These are phyloP conservation scores for Decorospora gaudefroyi DNA, from an alignment of 2,329 filamentous ascomycete species.

Conservation along the genomic window DNA sequence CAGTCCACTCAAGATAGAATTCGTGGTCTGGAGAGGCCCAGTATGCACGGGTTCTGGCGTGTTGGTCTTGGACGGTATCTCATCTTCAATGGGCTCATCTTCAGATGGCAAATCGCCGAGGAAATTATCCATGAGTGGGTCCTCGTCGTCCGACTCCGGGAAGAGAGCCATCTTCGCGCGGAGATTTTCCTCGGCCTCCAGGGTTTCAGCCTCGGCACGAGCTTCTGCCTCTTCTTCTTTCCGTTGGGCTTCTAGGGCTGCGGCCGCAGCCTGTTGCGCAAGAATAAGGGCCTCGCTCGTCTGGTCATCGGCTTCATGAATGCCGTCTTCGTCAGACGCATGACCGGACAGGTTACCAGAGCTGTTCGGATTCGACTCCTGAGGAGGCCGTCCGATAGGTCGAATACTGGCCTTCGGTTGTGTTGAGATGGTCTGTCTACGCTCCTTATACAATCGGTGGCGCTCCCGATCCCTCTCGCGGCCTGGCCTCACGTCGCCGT, in stretches of 20 bases:
- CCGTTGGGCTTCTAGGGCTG: conserved; percentile 31
- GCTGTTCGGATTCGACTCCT: conserved; percentile 29
- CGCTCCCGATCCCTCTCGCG: conserved; percentile 36
- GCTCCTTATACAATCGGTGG: conserved; percentile 28
- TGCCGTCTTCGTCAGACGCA: conserved; percentile 33
- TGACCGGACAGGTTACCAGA: conserved; percentile 36
- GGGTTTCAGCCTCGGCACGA: conserved; percentile 28
- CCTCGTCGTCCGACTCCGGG: conserved; percentile 38
- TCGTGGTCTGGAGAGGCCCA: conserved; percentile 26
- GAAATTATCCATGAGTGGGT: conserved; percentile 34
- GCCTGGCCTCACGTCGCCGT: conserved; percentile 39
- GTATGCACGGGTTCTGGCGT: conserved; percentile 10
- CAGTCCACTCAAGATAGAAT: conserved; percentile 39
- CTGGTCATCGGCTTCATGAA: conserved; percentile 41
- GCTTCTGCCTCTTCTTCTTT: conserved; percentile 29
- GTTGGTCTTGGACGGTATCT: conserved; percentile 6
- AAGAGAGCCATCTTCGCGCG: conserved; percentile 43
- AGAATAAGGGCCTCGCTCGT: conserved; percentile 26
- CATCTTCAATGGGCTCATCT: conserved; percentile 21
- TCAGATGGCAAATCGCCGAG: conserved; percentile 32
- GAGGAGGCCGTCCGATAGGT: conserved; percentile 32
- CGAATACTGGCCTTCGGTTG: conserved; percentile 34
- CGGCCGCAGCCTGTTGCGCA: conserved; percentile 33
- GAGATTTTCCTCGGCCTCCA: conserved; percentile 43
- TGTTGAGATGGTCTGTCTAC: conserved; percentile 32